These are phyloP conservation scores for Lodderomyces jiufengensis DNA, from an alignment of 1,139 yeast genomes.

Conservation along the genomic window DNA sequence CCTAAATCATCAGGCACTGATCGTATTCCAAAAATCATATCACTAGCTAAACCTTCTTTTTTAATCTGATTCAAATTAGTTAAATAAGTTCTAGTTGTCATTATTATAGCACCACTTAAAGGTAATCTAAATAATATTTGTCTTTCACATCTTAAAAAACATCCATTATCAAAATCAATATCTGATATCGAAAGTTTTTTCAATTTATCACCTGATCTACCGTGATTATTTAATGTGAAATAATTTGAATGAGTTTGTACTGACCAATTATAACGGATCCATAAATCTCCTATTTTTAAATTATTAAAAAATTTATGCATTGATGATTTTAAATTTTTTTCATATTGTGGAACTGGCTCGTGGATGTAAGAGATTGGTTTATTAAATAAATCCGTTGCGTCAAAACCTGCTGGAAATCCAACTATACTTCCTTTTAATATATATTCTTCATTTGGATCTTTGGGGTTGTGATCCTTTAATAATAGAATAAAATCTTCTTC, in stretches of 20 bases:
- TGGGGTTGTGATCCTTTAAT: constrained; percentile 23
- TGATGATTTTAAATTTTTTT: constrained; percentile 27
- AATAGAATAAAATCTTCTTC: constrained; percentile 42
- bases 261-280: constrained; percentile 43
- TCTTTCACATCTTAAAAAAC: constrained; percentile 40
- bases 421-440: constrained; percentile 31
- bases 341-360: constrained; percentile 41
- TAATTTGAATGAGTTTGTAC: constrained; percentile 30
- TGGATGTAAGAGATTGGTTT: constrained; percentile 39
- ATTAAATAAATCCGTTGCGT: constrained; percentile 32
- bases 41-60: constrained; percentile 30
- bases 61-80: constrained; percentile 36
- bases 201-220: constrained; percentile 27
- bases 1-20: constrained; percentile 56
- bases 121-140: constrained; percentile 41
- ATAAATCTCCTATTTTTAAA: constrained; percentile 33
- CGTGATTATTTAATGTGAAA: constrained; percentile 37
- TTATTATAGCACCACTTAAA: constrained; percentile 32
- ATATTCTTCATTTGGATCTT: constrained; percentile 32
- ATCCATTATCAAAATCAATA: constrained; percentile 35
- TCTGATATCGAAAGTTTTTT: constrained; percentile 22
- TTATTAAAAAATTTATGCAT: constrained; percentile 41
- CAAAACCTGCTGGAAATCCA: constrained; percentile 45
- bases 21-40: constrained; percentile 55
- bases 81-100: constrained; percentile 41